Base-by-base conservation (phyloP, 2,329 filamentous ascomycete genomes). In the Clonostachys rhizophaga region DNA sequence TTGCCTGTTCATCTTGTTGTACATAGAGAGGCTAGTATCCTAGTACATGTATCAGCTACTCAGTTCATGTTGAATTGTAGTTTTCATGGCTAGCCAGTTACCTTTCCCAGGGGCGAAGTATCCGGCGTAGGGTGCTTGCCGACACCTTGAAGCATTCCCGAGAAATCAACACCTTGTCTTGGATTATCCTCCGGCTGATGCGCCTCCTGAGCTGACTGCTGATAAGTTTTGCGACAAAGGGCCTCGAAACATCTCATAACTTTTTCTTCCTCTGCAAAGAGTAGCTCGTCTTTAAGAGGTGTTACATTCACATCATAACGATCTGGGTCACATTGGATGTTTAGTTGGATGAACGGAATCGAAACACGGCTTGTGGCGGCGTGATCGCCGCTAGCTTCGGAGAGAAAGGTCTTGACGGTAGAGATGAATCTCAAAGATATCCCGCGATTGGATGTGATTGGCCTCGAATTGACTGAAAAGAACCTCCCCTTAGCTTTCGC, bases 231-330 rank as follows among this genome's bases (percentile, higher is more conserved):
- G 33, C 58, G 54, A 18, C 74, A 76, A 16, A 80, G 58, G 2
- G 52, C 52, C 34, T 69, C 68, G 44, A 82, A 81, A 16, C 70
- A 61, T n/a, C 66, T 54, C 3, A 79, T 52, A 0, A 81, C 41
- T 3, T 46, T 43, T 3, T 61, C 43, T 51, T 83, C 76, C 44
- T 88, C 69, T 5, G 69, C 70, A 56, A 91, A 90, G 1, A 89
- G 57, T 3, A 91, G 75, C 55, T 89, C 81, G 48, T 89, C 81
- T 58, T 91, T 91, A 5, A 80, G 71, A 5, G 86, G 79, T 50
- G 89, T 82, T 6, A 91, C 64, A 53, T 91, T 91, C 2, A 76
- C 71, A 63, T 91, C 87, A 55, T 91, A 91, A 49, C 72, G 83
- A 30, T 74, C 74, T 1, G 68, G 58, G 0, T 80, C 75, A 56